A percentile compares a stretch with the other conserved stretches of the same genome.
Conservation (phyloP, 2,329 filamentous ascomycete species). For the Stachybotrys chartarum region DNA sequence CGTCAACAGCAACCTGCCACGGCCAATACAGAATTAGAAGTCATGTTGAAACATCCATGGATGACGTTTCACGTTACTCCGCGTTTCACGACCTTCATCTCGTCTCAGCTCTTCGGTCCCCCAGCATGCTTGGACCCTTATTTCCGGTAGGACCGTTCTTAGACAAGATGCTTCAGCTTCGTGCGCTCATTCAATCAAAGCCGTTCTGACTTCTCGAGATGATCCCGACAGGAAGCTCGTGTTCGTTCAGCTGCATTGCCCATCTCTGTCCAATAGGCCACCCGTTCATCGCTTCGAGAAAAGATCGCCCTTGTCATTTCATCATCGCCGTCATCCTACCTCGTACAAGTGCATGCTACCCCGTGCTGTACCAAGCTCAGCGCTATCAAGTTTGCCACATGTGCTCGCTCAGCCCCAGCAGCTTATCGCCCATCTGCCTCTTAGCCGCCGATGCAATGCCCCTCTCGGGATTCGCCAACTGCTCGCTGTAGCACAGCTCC, state of each 20-base stretch:
- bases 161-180: no score
- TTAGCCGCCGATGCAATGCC: slow-evolving; percentile 61
- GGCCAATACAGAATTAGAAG: no score
- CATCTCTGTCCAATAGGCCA: no score
- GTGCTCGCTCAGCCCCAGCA: slow-evolving; percentile 63
- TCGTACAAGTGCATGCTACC: background rate
- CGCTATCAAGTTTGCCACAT: slow-evolving; percentile 51
- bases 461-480: slow-evolving; percentile 57
- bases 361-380: background rate
- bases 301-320: no score
- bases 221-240: no score
- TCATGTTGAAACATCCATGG: no score
- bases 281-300: no score
- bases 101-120: background rate
- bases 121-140: background rate
- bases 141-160: background rate
- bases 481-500: slow-evolving; percentile 63
- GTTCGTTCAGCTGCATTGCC: no score
- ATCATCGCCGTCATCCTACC: background rate
- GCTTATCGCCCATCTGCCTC: slow-evolving; percentile 62
- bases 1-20: no score
- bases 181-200: no score
- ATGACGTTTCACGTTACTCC: background rate
- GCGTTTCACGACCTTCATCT: background rate
- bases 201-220: no score